Evolutionary conservation across 495 filamentous ascomycete genomes (phyloP).

Genomic region (Penicillium turbatum): DNA sequence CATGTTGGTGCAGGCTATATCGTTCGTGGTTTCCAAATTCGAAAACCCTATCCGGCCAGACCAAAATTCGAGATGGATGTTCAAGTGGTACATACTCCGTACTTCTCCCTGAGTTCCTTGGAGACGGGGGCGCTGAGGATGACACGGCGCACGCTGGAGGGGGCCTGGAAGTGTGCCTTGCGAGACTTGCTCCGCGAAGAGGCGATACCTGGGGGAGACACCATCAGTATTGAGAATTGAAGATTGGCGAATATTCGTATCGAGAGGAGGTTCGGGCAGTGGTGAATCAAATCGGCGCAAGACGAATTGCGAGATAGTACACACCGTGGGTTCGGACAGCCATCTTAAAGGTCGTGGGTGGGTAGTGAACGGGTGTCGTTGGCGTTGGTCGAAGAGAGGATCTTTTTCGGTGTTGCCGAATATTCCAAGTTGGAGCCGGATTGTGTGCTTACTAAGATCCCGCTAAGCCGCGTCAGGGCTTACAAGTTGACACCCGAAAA

Average conservation of each 20-base stretch:
- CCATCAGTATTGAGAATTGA: slow-evolving; percentile 23
- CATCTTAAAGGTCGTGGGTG: slow-evolving; percentile 38
- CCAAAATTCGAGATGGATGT: slow-evolving; percentile 1
- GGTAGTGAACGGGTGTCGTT: slow-evolving; percentile 29
- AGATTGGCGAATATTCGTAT: slow-evolving; percentile 8
- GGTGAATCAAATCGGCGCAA: slow-evolving; percentile 1
- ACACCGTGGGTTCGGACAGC: slow-evolving; percentile 39
- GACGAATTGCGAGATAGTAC: slow-evolving; percentile 15
- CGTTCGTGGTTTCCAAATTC: background rate
- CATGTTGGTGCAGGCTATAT: slow-evolving; percentile 6
- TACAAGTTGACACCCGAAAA: background rate
- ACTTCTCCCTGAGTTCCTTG: slow-evolving; percentile 94
- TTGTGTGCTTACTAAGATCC: slow-evolving; percentile 44
- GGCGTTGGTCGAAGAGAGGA: slow-evolving; percentile 35
- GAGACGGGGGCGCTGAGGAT: slow-evolving; percentile 92
- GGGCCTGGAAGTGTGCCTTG: slow-evolving; percentile 93
- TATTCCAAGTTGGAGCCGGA: slow-evolving; percentile 25
- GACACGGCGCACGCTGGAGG: slow-evolving; percentile 82
- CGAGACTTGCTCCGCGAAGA: slow-evolving; percentile 95
- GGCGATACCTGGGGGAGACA: slow-evolving; percentile 52
- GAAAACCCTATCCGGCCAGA: slow-evolving; percentile 1
- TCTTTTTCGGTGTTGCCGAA: slow-evolving; percentile 23
- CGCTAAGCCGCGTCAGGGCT: slow-evolving; percentile 26
- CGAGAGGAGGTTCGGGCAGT: slow-evolving; percentile 2
- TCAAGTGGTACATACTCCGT: slow-evolving; percentile 63